Evolutionary conservation across 169 alveolate genomes (phyloP).

Genomic region (Plasmodium gallinaceum): DNA sequence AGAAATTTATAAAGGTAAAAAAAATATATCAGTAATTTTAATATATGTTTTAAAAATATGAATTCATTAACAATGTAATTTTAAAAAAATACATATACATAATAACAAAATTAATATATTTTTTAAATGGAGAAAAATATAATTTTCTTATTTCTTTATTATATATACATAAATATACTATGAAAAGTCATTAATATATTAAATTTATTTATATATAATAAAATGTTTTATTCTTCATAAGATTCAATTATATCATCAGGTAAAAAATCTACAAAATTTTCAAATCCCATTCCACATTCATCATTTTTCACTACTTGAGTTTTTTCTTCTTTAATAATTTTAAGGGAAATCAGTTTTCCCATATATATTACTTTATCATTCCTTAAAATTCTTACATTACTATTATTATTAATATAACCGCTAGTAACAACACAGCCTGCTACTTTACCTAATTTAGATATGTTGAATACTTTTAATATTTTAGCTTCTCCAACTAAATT

Average conservation of each 20-base stretch:
- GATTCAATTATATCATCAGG: conserved; percentile 56
- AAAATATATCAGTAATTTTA: too few relatives aligned
- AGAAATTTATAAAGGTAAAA: too few relatives aligned
- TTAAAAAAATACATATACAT: too few relatives aligned
- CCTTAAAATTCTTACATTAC: conserved; percentile 52
- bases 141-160: too few relatives aligned
- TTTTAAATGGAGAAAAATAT: too few relatives aligned
- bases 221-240: conserved; percentile 29
- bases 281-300: conserved; percentile 68
- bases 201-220: too few relatives aligned
- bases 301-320: conserved; percentile 34
- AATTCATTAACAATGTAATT: too few relatives aligned
- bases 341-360: conserved; percentile 49
- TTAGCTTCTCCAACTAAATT: conserved; percentile 27
- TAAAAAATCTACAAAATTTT: conserved; percentile 33
- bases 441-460: conserved; percentile 53
- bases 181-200: too few relatives aligned
- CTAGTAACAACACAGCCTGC: conserved; percentile 57
- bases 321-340: conserved; percentile 59
- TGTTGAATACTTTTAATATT: conserved; percentile 55
- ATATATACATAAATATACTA: too few relatives aligned
- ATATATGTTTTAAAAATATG: too few relatives aligned
- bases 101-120: too few relatives aligned
- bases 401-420: conserved; percentile 48
- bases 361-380: conserved; percentile 25